Percentiles rank a stretch among this genome's conserved stretches.
Evolutionary conservation across 2,329 filamentous ascomycete species (phyloP).

Genomic region (Pyricularia sp.): DNA sequence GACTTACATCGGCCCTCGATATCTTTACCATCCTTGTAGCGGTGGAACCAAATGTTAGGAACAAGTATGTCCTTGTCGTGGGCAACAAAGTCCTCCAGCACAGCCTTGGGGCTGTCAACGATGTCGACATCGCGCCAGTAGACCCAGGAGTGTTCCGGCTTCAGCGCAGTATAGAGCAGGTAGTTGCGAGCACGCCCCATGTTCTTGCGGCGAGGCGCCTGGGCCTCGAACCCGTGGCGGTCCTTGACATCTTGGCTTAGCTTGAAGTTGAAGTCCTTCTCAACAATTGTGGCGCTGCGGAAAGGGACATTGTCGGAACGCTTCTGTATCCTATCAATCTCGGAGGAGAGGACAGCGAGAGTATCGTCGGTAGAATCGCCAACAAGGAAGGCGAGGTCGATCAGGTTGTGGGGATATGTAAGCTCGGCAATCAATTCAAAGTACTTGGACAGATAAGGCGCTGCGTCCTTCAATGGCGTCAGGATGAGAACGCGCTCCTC

Average conservation of each 20-base stretch:
- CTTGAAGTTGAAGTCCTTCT: slow-evolving; percentile 80
- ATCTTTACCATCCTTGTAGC: slow-evolving; percentile 70
- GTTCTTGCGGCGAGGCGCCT: slow-evolving; percentile 80
- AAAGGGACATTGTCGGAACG: slow-evolving; percentile 75
- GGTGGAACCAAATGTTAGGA: slow-evolving; percentile 95
- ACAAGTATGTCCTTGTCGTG: slow-evolving; percentile 91
- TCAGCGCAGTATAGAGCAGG: slow-evolving; percentile 71
- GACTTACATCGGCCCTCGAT: slow-evolving; percentile 88
- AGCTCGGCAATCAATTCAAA: slow-evolving; percentile 87
- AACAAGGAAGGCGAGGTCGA: slow-evolving; percentile 91
- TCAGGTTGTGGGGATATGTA: slow-evolving; percentile 89
- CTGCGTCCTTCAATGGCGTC: slow-evolving; percentile 86
- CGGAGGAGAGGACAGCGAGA: slow-evolving; percentile 71
- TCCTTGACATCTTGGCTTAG: slow-evolving; percentile 74
- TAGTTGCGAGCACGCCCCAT: slow-evolving; percentile 92
- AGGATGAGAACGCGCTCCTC: slow-evolving; percentile 84
- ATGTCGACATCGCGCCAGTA: slow-evolving; percentile 99
- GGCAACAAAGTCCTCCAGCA: slow-evolving; percentile 90
- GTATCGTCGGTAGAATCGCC: slow-evolving; percentile 90
- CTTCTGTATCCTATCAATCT: slow-evolving; percentile 82
- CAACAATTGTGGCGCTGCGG: slow-evolving; percentile 71
- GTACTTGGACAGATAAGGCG: slow-evolving; percentile 73
- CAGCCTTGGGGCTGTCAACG: slow-evolving; percentile 74
- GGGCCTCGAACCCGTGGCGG: slow-evolving; percentile 76
- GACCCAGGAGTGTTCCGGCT: slow-evolving; percentile 94